Percentiles rank a stretch among this genome's conserved stretches.
These are phyloP conservation scores for Venturia effusa DNA, from an alignment of 2,329 filamentous ascomycete species.

Conservation along the genomic window DNA sequence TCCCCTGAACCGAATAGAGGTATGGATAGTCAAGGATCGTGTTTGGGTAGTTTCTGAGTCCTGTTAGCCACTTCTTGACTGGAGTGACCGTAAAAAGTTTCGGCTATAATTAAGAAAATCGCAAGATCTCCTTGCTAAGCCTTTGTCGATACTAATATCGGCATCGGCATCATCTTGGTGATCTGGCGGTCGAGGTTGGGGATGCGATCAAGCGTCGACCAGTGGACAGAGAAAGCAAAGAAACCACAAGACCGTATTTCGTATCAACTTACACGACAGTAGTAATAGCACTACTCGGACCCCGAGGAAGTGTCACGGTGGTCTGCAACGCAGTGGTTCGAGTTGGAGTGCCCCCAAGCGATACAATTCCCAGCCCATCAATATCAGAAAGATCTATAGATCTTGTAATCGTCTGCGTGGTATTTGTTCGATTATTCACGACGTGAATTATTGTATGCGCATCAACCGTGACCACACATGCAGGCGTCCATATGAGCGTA, in stretches of 20 bases:
- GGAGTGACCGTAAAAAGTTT: too few relatives aligned
- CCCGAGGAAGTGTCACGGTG: neutral
- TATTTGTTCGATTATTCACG: constrained; percentile 4
- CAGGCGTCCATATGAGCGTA: neutral
- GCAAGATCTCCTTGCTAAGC: too few relatives aligned
- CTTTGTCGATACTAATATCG: too few relatives aligned
- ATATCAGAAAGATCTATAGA: neutral
- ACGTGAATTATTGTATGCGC: neutral
- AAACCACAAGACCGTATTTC: too few relatives aligned
- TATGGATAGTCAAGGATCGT: neutral
- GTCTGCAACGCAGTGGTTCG: neutral
- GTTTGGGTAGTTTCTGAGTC: neutral
- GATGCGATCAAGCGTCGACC: too few relatives aligned
- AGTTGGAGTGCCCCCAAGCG: neutral
- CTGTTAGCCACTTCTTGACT: neutral
- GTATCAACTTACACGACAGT: neutral
- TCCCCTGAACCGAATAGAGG: neutral
- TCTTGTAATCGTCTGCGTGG: neutral
- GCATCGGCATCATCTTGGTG: too few relatives aligned
- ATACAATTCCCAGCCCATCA: neutral
- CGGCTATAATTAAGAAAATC: too few relatives aligned
- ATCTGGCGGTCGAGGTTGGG: too few relatives aligned
- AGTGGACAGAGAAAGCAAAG: too few relatives aligned
- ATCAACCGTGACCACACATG: neutral
- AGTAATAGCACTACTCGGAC: neutral